A percentile compares a stretch with the other conserved stretches of the same genome.
Evolutionary conservation across 768 basidiomycete species (phyloP).

Genomic region (Candolleomyces eurysporus): DNA sequence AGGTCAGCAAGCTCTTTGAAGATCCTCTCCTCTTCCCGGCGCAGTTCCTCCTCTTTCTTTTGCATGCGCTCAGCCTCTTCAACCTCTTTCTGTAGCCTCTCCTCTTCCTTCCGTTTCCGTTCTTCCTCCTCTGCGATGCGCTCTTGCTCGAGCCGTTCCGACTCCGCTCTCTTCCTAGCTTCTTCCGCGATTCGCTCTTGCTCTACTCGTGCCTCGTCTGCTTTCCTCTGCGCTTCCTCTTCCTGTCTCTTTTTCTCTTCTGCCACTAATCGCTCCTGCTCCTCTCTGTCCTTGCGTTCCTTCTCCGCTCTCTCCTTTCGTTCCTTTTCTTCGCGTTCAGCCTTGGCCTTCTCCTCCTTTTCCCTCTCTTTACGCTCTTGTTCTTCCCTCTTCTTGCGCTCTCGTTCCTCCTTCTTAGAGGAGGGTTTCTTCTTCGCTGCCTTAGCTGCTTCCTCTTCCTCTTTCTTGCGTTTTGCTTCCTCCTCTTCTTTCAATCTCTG

Average conservation of each 20-base stretch:
- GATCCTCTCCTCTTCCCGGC: not conserved
- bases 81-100: not conserved
- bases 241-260: not conserved
- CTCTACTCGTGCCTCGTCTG: not conserved
- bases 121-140: not conserved
- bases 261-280: not conserved
- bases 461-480: slow-evolving; percentile 5
- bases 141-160: not conserved
- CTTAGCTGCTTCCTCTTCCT: slow-evolving; percentile 29
- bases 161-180: not conserved
- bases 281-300: not conserved
- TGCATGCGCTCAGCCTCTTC: not conserved
- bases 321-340: not conserved
- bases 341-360: slow-evolving; percentile 2
- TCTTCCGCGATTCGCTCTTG: slow-evolving; percentile 1
- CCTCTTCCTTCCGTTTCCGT: not conserved
- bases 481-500: slow-evolving; percentile 6
- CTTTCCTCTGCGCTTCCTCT: not conserved
- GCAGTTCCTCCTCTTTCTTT: not conserved
- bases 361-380: not conserved
- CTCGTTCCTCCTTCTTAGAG: not conserved
- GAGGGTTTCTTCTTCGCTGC: slow-evolving; percentile 4
- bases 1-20: not conserved
- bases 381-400: slow-evolving; percentile 1
- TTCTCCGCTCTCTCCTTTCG: not conserved